Conservation (phyloP, 805 yeast species). For the Torulaspora microellipsoides region DNA sequence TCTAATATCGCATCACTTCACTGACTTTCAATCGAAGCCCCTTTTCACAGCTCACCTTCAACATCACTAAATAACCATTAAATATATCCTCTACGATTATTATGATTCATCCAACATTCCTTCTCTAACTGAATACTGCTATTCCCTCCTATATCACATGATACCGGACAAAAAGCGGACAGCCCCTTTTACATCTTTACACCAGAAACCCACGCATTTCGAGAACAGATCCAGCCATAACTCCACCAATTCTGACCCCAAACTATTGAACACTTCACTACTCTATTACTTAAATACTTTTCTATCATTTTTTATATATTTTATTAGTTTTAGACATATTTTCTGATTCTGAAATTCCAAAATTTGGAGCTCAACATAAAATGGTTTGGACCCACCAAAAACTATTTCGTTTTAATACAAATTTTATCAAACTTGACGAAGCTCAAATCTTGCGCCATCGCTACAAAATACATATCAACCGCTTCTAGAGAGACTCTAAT, state of each 20-base stretch:
- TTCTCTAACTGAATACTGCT: no score
- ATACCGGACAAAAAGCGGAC: background rate
- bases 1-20: no score
- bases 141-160: no score
- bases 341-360: background rate
- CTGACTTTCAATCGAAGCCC: no score
- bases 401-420: background rate
- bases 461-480: background rate
- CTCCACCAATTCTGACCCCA: background rate
- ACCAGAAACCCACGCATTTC: background rate
- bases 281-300: background rate
- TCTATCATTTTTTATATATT: background rate
- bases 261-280: background rate
- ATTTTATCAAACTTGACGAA: background rate
- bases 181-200: background rate
- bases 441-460: background rate
- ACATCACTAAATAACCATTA: no score
- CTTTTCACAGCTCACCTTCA: no score
- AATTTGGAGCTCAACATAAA: no score
- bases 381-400: background rate
- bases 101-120: no score
- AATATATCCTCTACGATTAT: no score
- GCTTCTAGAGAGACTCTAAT: background rate
- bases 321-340: background rate
- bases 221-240: background rate